These are phyloP conservation scores for Globisporangium radiosum DNA, from an alignment of 352 stramenopile genomes.

Conservation along the genomic window DNA sequence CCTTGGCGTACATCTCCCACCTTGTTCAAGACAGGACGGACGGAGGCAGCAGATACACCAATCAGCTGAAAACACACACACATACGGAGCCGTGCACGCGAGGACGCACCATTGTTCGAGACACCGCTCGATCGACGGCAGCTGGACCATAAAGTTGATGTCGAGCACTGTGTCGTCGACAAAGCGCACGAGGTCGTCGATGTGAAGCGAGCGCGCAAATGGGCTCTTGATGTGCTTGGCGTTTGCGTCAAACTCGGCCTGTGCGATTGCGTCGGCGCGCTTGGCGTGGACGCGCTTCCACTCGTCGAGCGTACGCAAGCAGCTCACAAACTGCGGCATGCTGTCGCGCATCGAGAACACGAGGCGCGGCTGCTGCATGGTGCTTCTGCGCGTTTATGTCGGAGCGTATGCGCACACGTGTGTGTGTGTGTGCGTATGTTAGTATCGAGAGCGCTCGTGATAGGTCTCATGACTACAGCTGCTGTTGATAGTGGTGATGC, in stretches of 20 bases:
- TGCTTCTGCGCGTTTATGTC: neutral
- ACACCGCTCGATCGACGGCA: conserved; percentile 79
- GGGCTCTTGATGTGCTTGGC: conserved; percentile 74
- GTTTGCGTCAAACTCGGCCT: conserved; percentile 59
- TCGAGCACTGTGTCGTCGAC: conserved; percentile 69
- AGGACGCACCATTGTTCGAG: conserved; percentile 50
- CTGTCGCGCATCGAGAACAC: conserved; percentile 61
- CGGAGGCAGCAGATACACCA: neutral
- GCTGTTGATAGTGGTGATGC: no score
- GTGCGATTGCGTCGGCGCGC: conserved; percentile 39
- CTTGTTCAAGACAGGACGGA: conserved; percentile 6
- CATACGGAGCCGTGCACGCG: neutral
- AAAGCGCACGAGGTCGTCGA: conserved; percentile 64
- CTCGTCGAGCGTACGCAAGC: conserved; percentile 55
- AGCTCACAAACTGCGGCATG: conserved; percentile 79
- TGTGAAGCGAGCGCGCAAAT: conserved; percentile 47
- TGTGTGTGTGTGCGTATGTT: no score
- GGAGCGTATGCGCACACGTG: no score
- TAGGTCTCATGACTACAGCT: no score
- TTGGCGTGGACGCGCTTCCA: conserved; percentile 66
- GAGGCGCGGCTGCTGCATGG: conserved; percentile 47
- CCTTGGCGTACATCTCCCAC: conserved; percentile 46
- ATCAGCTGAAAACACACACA: neutral
- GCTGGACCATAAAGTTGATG: conserved; percentile 79
- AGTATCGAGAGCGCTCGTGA: no score